Evolutionary conservation across 2,329 filamentous ascomycete species (phyloP), one percentile per base, ranked within the genome.

Genomic region (Phialocephala sp.): DNA sequence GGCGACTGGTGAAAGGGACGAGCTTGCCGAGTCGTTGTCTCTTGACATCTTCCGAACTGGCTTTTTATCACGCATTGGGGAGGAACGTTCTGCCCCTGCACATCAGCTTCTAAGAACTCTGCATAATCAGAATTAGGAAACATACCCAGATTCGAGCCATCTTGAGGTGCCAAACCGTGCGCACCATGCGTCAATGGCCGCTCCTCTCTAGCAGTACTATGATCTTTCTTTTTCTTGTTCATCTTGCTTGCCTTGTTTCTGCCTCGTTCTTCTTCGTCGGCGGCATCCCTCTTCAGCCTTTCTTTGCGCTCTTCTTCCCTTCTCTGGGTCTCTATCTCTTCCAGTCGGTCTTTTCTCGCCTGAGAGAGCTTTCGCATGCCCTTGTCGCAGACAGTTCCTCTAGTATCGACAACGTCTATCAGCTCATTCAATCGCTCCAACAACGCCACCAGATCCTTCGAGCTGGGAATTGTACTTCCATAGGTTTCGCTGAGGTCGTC

Each of bases 211-310:
- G 85, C 86, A 62, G 78, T 82, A 65, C 89, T 87, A 8, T 86
- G 81, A 27, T 90, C 91, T 79, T 93, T 93, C 76, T 91, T 89
- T 81, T 92, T 93, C 83, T 92, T 93, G 70, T 32, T 32, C 27
- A 90, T 84, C 77, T 94, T 93, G 27, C 82, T 80, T 47, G 79
- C 80, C 75, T 86, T 85, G n/a, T 69, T 71, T 73, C 86, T 74
- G 35, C 77, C 78, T 76, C 76, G 81, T 72, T 82, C 82, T 66
- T 79, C 79, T 64, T 81, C 80, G 22, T 54, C 50, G 76, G 85
- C 79, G 74, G 76, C 61, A 80, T 80, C 73, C 83, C 82, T 70
- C 63, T 72, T 75, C 52, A 69, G 43, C 39, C 70, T 69, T 32
- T 72, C 73, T 55, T 75, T 74, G 1, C 61, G 62, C 43, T 85